Evolutionary conservation across 352 stramenopile species (phyloP).

Genomic region (Phytophthora pluvialis): DNA sequence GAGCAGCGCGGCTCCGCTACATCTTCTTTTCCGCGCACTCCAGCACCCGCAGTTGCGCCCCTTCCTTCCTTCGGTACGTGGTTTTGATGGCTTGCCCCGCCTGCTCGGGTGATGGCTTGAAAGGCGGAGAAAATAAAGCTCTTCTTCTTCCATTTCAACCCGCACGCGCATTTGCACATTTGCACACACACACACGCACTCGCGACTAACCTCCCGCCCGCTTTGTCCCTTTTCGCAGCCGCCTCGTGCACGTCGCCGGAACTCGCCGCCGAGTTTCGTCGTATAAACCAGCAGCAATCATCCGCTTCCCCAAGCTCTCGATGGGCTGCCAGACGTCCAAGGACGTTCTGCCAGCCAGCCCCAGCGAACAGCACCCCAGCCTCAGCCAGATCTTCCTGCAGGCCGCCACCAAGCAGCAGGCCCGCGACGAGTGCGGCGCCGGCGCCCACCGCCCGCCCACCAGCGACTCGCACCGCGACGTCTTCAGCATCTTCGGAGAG

Average conservation of each 20-base stretch:
- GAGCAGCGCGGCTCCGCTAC: background rate
- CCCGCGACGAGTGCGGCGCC: conserved; percentile 33
- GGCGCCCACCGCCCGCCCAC: conserved; percentile 24
- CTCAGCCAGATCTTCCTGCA: conserved; percentile 61
- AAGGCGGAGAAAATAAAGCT: conserved; percentile 18
- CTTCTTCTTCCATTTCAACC: conserved; percentile 17
- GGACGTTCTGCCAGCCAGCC: conserved; percentile 44
- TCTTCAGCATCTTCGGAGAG: conserved; percentile 89
- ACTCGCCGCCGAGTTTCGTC: conserved; percentile 34
- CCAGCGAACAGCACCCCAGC: conserved; percentile 46
- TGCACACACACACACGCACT: background rate
- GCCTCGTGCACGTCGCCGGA: conserved; percentile 28
- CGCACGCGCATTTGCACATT: conserved; percentile 2
- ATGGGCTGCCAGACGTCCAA: conserved; percentile 76
- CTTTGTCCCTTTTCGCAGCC: conserved; percentile 7
- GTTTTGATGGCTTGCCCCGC: conserved; percentile 12
- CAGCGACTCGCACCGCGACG: conserved; percentile 67
- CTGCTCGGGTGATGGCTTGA: conserved; percentile 5
- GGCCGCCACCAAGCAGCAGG: conserved; percentile 52
- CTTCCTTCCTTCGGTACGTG: conserved; percentile 32
- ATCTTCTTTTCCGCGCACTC: conserved; percentile 25
- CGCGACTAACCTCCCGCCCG: background rate
- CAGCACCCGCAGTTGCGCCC: conserved; percentile 12
- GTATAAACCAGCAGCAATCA: conserved; percentile 25
- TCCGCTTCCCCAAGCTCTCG: conserved; percentile 42